These are phyloP conservation scores for Pleomassaria siparia DNA, from an alignment of 2,329 filamentous ascomycete species.

Conservation along the genomic window DNA sequence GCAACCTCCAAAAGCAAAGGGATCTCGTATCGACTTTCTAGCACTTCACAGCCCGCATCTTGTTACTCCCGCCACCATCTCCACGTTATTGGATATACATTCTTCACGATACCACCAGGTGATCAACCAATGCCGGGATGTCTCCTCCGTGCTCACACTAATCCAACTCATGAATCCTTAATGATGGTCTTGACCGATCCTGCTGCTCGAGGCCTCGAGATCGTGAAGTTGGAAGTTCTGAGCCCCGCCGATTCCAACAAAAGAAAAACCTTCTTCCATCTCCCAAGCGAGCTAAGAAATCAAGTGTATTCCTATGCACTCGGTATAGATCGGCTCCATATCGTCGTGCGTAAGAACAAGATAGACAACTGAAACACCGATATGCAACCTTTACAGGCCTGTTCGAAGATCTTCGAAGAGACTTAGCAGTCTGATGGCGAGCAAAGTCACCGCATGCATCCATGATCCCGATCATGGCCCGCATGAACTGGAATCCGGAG, in stretches of 20 bases:
- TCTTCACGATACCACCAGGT: too few species aligned
- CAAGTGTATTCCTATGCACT: neutral
- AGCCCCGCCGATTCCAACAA: too few species aligned
- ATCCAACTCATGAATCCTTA: too few species aligned
- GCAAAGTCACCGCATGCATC: neutral
- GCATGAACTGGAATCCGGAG: neutral
- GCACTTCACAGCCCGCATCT: too few species aligned
- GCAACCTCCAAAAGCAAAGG: too few species aligned
- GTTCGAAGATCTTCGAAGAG: neutral
- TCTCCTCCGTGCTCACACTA: too few species aligned
- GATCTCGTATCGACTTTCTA: too few species aligned
- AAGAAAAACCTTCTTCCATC: neutral
- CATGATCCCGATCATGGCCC: neutral
- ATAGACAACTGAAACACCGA: neutral
- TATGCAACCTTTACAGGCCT: neutral
- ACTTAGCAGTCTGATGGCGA: neutral
- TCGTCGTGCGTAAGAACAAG: neutral
- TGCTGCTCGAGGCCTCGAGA: neutral
- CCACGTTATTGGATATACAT: too few species aligned
- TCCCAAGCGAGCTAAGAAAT: neutral
- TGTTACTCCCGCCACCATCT: too few species aligned
- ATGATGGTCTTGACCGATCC: neutral
- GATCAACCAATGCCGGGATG: too few species aligned
- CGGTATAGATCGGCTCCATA: neutral
- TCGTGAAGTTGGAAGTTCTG: neutral